Evolutionary conservation across 306 rosid genomes (phyloP), one percentile per base, ranked within the genome.

Genomic region (Vicia sativa): DNA sequence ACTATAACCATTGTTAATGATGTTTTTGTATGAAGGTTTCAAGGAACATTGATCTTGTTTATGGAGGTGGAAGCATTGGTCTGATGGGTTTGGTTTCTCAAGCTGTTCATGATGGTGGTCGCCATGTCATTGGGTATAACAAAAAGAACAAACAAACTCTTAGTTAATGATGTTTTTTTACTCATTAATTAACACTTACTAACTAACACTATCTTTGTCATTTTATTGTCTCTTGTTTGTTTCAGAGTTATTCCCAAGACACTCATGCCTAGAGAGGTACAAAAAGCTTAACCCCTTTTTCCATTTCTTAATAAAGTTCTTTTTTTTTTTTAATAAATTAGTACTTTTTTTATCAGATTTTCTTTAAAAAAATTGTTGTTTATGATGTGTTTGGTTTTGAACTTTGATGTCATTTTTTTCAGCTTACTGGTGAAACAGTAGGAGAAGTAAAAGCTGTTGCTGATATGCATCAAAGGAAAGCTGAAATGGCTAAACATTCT

Each of bases 211-310:
- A 77, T 66, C 53, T 73, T 83, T 86, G 92, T 87, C 91, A 73
- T 84, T 65, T 86, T 78, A 80, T 78, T 90, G 91, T 87, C 90
- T 80, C 79, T 72, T 80, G 84, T 79, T 70, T 80, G 83, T 80
- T 55, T 80, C 96, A 93, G 98, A 77, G 97, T 93, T 74, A 93
- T 93, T 88, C 98, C 98, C 87, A 93, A 88, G 91, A 90, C 98
- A 74, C 98, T 93, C 90, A 93, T 93, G 97, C 97, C 98, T 90
- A 86, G 96, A 90, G 98, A 93, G 98, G 98, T 93, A 46, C 13
- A 73, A 73, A 85, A 81, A 84, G 84, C 76, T 74, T 35, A 38
- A 26, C 28, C 73, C 74, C 68, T 80, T 84, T 84, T 80, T 77
- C 68, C 57, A 67, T 26, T 25, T 50, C 25, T 4, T 58, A 9